Percentiles rank a stretch among this genome's conserved stretches.
phyloP scores from a whole-genome alignment of 2,329 filamentous ascomycete species.

The Colletotrichum gigasporum region DNA sequence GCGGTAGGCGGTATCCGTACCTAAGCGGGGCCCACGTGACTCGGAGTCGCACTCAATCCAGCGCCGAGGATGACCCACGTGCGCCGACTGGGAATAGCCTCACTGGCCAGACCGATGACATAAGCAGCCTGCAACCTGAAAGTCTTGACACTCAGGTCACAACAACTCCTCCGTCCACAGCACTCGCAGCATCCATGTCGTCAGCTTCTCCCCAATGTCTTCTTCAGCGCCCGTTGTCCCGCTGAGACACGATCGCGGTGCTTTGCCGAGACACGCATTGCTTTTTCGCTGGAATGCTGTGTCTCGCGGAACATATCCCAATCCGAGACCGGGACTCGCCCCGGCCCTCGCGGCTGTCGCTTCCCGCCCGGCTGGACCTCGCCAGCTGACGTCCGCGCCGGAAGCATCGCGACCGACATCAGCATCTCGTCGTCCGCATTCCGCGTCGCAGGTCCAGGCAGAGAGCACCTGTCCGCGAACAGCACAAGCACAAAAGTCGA shows the following conservation, averaged over 20 bases:
- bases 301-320: slow-evolving; percentile 6
- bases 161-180: no score
- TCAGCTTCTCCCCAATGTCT: no score
- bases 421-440: neutral
- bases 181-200: no score
- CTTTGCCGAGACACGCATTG: slow-evolving; percentile 15
- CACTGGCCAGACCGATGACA: no score
- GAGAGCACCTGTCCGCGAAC: neutral
- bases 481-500: neutral
- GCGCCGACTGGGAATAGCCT: neutral
- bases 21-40: no score
- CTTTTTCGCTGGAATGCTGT: slow-evolving; percentile 22
- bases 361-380: no score
- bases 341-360: no score
- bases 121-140: no score
- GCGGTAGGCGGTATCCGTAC: no score
- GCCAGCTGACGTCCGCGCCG: no score
- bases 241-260: neutral
- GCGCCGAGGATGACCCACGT: neutral
- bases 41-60: neutral
- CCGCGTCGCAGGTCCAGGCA: neutral
- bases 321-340: neutral
- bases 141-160: no score
- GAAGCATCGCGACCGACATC: no score
- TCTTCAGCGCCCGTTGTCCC: neutral